These are phyloP conservation scores for Beauveria sp. DNA, from an alignment of 2,329 filamentous ascomycete genomes.

Conservation along the genomic window DNA sequence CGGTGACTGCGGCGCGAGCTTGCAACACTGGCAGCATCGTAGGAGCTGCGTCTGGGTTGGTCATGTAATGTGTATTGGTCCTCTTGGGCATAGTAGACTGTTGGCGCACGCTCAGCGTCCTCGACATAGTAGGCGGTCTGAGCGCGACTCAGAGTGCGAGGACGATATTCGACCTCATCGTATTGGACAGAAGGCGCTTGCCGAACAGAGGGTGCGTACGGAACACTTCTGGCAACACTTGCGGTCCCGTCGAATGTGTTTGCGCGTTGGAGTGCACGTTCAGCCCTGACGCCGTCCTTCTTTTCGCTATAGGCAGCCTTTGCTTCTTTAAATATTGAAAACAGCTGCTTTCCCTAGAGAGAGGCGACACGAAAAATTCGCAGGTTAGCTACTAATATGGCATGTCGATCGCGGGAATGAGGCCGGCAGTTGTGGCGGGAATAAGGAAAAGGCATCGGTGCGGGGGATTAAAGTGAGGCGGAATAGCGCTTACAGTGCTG, in stretches of 20 bases:
- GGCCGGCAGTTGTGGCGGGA: not conserved
- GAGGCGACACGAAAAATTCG: not conserved
- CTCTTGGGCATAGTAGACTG: slow-evolving; percentile 20
- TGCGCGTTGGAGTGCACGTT: slow-evolving; percentile 52
- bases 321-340: slow-evolving; percentile 87
- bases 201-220: slow-evolving; percentile 20
- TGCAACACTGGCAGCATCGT: slow-evolving; percentile 27
- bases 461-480: not conserved
- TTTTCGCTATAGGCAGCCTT: slow-evolving; percentile 81
- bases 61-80: slow-evolving; percentile 24
- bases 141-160: not conserved
- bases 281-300: slow-evolving; percentile 71
- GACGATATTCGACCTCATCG: slow-evolving; percentile 22
- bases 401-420: not conserved
- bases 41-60: slow-evolving; percentile 12
- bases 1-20: slow-evolving; percentile 33
- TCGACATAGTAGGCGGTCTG: slow-evolving; percentile 14
- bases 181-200: slow-evolving; percentile 21
- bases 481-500: slow-evolving; percentile 59
- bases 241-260: slow-evolving; percentile 42
- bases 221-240: slow-evolving; percentile 15
- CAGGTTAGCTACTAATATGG: slow-evolving; percentile 6
- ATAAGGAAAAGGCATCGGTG: not conserved
- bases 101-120: slow-evolving; percentile 21
- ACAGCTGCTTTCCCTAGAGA: slow-evolving; percentile 74